Base-by-base conservation (phyloP, 345 rosid genomes). In the Eucalyptus tenuipes region DNA sequence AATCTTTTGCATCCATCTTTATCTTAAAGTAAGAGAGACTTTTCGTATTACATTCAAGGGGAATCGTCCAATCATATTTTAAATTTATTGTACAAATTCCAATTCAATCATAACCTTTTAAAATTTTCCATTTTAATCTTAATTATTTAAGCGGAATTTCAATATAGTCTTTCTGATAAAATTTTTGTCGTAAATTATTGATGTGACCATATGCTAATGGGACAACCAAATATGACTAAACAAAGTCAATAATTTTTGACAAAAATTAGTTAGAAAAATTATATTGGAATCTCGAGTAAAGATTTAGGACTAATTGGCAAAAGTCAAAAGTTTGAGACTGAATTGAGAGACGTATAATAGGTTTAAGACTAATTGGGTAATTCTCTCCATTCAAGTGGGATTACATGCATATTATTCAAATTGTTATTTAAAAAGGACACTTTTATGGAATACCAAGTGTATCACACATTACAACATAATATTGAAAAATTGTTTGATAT, bases 121-220 rank as follows among this genome's bases (percentile, higher is more conserved):
- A 13, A 29, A 27, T 1, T 59, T 29, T 3, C 1, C 4, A 61
- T 12, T 61, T 13, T 4, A 61, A 1, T 61, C 4, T 0, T 29
- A 13, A 27, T 27, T 29, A 5, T 61, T 29, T 4, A 0, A 4
- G 3, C 0, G 3, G 0, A 13, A 3, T 64, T n/a, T 14, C 18
- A 29, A 64, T 61, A 6, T 64, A 64, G 3, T 14, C 2, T 27
- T n/a, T 64, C 0, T 6, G 3, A 15, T 7, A 31, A 64, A n/a
- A 3, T 13, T 13, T 64, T n/a, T 0, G 0, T 7, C 1, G 0
- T 1, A n/a, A 64, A 64, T 29, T 2, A 7, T 64, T 64, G 37
- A 64, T 5, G 16, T 61, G 0, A 27, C 16, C 8, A 0, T 27
- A 29, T 13, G 13, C n/a, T 12, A 57, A 20, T 57, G 1, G 1